Evolutionary conservation across 768 basidiomycete genomes (phyloP), one percentile per base, ranked within the genome.

Genomic region (Lactarius sanguifluus): DNA sequence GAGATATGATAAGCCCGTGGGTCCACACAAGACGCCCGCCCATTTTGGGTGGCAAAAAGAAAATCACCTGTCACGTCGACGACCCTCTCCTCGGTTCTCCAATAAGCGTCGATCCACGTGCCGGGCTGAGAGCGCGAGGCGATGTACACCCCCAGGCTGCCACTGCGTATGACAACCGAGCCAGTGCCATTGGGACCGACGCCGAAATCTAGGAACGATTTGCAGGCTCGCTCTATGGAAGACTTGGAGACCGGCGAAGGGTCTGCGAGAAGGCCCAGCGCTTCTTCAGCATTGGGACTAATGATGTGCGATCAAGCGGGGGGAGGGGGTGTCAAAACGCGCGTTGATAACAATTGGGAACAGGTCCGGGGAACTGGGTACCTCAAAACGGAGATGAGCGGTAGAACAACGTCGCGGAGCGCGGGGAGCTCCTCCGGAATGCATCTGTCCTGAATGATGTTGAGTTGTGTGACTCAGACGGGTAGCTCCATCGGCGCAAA

Each of bases 281-380:
- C 92, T 74, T 96, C 94, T 70, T 90, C 86, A 25, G 94, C 92
- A 73, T 96, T 96, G 3, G 94, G 94, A 70, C 92, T 65, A 32
- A 28, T n/a, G 34, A n/a, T 47, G 47, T 25, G 25, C 25, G 43
- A 47, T 38, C 41, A 55, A 12, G 47, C 23, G 47, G 47, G 47
- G 9, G 18, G 9, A 20, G 3, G 18, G 43, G 5, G 15, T 18
- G 18, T 38, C 36, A 64, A 64, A 38, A n/a, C 23, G 38, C 23
- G 38, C 18, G 13, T 38, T 65, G 36, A 64, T 10, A 10, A 10
- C 4, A 23, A 38, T 36, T 36, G 36, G 34, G 41, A 52, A 58
- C 36, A 28, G 57, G 25, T 57, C 54, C 32, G 52, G 25, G 50
- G 55, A 57, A 69, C 23, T 23, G 32, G 76, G 23, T 70, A 89